Evolutionary conservation across 331 rosid species (phyloP).

Genomic region (Quercus lobata): DNA sequence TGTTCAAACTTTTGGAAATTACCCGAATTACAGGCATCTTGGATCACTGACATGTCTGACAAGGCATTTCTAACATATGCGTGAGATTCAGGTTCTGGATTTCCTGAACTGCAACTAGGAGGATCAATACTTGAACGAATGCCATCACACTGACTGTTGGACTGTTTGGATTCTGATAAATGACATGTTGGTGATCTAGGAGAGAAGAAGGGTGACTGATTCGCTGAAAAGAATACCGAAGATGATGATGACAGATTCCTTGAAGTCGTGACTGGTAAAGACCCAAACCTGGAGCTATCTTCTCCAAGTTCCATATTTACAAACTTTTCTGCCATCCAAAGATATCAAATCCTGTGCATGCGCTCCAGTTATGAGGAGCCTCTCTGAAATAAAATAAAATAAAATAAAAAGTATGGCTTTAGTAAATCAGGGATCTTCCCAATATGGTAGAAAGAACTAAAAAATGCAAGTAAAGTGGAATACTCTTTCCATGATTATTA

Average conservation of each 20-base stretch:
- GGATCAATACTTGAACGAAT: conserved; percentile 44
- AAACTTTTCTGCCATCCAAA: conserved; percentile 27
- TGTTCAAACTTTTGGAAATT: conserved; percentile 59
- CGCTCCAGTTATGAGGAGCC: conserved; percentile 8
- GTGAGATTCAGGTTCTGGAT: conserved; percentile 45
- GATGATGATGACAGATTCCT: conserved; percentile 82
- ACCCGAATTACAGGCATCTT: conserved; percentile 41
- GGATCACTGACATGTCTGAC: conserved; percentile 48
- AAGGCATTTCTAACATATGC: conserved; percentile 40
- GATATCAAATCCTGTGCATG: conserved; percentile 37
- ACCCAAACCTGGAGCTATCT: conserved; percentile 57
- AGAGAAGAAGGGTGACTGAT: conserved; percentile 86
- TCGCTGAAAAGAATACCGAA: conserved; percentile 73
- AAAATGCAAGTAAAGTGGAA: conserved; percentile 2
- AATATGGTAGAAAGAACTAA: conserved; percentile 5
- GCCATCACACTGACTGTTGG: conserved; percentile 45
- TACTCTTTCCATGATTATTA: not conserved
- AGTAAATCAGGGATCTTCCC: conserved; percentile 17
- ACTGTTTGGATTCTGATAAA: conserved; percentile 53
- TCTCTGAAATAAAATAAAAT: too few species aligned
- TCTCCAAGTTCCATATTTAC: conserved; percentile 64
- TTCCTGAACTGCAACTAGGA: conserved; percentile 46
- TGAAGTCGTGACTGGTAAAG: conserved; percentile 48
- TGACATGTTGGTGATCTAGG: conserved; percentile 76
- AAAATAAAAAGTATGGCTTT: conserved; percentile 4